Evolutionary conservation across 148 eudicot genomes (phyloP).

Genomic region (Persicaria maculosa): DNA sequence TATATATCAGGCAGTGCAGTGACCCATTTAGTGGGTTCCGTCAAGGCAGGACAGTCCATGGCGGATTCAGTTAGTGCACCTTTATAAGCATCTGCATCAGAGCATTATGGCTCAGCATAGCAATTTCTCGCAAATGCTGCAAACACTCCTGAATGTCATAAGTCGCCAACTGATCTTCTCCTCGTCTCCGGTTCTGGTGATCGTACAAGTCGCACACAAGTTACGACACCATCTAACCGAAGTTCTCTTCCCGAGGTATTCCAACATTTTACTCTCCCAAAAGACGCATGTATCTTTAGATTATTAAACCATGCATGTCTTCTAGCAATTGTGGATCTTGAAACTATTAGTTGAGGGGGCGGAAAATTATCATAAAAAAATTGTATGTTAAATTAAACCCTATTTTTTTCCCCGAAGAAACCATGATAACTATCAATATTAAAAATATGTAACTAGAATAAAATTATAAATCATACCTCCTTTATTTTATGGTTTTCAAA

Average conservation of each 20-base stretch:
- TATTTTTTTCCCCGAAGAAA: no score
- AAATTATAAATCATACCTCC: no score
- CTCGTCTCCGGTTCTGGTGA: background rate
- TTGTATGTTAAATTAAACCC: no score
- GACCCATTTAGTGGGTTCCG: background rate
- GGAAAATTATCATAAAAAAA: no score
- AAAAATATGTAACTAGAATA: no score
- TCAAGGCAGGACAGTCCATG: background rate
- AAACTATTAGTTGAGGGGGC: no score
- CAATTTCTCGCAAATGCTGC: no score
- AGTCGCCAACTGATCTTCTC: background rate
- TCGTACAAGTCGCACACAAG: background rate
- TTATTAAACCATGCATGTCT: background rate
- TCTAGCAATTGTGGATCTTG: background rate
- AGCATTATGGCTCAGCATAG: background rate
- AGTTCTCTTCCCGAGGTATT: conserved; percentile 1
- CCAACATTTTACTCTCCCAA: background rate
- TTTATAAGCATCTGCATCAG: background rate
- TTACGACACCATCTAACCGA: background rate
- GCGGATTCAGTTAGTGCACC: background rate
- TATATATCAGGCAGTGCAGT: background rate
- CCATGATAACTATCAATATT: no score
- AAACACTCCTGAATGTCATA: background rate
- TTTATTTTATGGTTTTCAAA: no score
- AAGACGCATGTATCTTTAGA: no score